Evolutionary conservation across 768 basidiomycete species (phyloP), one percentile per base, ranked within the genome.

Genomic region (Amanita muscaria): DNA sequence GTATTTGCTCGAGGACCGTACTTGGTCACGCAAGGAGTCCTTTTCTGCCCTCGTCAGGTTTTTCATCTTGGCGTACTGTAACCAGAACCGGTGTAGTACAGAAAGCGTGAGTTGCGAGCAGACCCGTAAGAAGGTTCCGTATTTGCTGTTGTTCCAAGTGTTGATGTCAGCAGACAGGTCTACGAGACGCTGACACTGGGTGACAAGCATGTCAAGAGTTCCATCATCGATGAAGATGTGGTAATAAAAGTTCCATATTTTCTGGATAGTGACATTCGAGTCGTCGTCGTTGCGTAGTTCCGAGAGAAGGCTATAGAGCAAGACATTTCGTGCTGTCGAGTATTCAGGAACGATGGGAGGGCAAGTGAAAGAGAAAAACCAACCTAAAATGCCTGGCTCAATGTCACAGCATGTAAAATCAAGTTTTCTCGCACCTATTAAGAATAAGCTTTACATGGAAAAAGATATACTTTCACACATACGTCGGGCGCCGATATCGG

Each of bases 171-270:
- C 42, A 0, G 70, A 64, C 4, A 62, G 44, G 3, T 57, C 52
- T 11, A 66, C 37, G 12, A 76, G 65, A 42, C 60, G 64, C 4
- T 49, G 48, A 48, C 68, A 72, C 24, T 76, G 75, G 0, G 48
- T 36, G 3, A 60, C 40, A 15, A 78, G 44, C 15, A 61, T 40
- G 0, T 55, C 38, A 11, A 64, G 52, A 0, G 68, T 57, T 4
- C 24, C 22, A 18, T 68, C 48, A 55, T 75, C 67, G 11, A 77
- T 48, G 46, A 63, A 69, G 32, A 75, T 54, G 49, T 77, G 69
- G 48, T 66, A 74, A 56, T 72, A 77, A 3, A 73, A 64, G 42
- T 69, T 64, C 72, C 70, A 78, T 9, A 66, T 51, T 7, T 24
- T 47, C 2, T 38, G 37, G 8, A 52, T 43, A 3, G 48, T 53